These are phyloP conservation scores for Strigomonas oncopelti DNA, from an alignment of 208 protist species.

Conservation along the genomic window DNA sequence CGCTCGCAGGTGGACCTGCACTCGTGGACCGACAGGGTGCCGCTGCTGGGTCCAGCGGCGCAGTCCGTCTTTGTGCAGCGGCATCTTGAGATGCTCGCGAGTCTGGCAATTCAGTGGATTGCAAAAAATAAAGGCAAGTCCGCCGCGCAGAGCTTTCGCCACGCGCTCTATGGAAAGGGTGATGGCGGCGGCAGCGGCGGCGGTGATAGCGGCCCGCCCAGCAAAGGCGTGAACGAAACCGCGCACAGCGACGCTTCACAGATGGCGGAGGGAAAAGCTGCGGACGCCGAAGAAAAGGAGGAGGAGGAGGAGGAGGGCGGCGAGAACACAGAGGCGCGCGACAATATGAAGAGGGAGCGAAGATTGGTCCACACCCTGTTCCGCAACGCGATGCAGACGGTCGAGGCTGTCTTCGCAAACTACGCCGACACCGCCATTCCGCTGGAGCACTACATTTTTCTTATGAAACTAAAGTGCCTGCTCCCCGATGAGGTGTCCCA, in stretches of 20 bases:
- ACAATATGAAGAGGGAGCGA: background rate
- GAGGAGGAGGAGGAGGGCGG: conserved; percentile 1
- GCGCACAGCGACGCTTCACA: background rate
- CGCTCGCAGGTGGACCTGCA: no score
- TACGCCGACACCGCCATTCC: background rate
- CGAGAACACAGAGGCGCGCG: background rate
- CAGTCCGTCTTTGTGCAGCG: background rate
- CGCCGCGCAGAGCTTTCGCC: background rate
- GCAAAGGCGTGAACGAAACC: no score
- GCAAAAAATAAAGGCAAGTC: background rate
- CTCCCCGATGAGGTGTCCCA: background rate
- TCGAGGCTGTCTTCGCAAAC: background rate
- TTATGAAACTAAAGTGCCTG: background rate
- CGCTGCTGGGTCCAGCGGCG: background rate
- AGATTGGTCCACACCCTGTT: background rate
- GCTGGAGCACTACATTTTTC: background rate
- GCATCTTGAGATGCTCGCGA: background rate
- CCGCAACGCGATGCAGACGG: background rate
- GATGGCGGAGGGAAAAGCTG: background rate
- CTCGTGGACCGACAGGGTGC: background rate
- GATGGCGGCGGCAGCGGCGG: no score
- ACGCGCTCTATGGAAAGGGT: background rate
- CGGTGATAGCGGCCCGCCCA: no score
- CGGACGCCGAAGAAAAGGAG: background rate
- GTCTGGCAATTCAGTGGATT: background rate